phyloP scores from a whole-genome alignment of 257 asterid species.

The Salvia rosmarinus region DNA sequence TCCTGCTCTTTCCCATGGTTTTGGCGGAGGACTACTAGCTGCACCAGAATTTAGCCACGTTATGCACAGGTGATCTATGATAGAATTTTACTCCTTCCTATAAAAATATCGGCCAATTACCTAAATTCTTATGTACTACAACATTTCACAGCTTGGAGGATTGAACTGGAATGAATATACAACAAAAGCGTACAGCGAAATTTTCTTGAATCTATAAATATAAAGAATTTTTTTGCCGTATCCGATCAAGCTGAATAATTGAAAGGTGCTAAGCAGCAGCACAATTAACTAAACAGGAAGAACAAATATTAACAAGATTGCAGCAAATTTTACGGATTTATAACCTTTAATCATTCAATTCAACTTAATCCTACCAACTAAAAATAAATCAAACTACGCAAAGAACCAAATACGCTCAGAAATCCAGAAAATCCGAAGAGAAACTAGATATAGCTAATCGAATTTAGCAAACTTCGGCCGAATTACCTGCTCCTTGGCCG shows the following conservation, averaged over 20 bases:
- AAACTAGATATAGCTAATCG: background rate
- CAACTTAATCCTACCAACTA: constrained; percentile 12
- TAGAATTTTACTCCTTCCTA: background rate
- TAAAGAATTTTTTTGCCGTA: background rate
- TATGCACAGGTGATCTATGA: constrained; percentile 1
- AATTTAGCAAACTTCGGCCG: constrained; percentile 8
- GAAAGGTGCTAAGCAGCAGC: background rate
- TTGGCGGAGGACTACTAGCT: constrained; percentile 70
- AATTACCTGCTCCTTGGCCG: constrained; percentile 49
- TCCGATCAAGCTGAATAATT: background rate
- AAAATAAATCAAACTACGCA: constrained; percentile 16
- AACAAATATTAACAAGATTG: background rate
- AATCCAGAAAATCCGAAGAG: constrained; percentile 9
- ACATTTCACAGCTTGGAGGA: background rate
- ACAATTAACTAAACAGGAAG: background rate
- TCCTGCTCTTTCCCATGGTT: constrained; percentile 97
- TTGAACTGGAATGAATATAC: background rate
- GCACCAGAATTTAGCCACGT: constrained; percentile 31
- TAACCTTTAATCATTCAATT: background rate
- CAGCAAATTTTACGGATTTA: background rate
- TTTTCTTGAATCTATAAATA: background rate
- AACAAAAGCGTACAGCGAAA: background rate
- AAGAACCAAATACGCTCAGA: background rate
- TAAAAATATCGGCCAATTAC: background rate
- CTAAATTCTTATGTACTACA: background rate